Percentiles rank a stretch among this genome's conserved stretches.
phyloP scores from a whole-genome alignment of 2,329 filamentous ascomycete species.

The Trichophaea hybrida region DNA sequence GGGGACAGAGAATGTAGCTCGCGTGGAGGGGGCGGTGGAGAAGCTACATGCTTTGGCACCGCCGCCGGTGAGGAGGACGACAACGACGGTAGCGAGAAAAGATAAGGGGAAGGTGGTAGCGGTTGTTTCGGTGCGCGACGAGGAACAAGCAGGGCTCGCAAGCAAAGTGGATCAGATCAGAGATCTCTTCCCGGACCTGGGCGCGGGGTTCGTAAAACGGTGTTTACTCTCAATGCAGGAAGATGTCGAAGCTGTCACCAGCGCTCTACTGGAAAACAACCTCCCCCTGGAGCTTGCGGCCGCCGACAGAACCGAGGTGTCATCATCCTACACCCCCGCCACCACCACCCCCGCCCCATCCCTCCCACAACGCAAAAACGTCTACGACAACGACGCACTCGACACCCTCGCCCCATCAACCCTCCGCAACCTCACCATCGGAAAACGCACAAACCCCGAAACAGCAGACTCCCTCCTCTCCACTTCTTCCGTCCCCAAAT shows the following conservation, averaged over 20 bases:
- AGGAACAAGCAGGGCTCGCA: constrained; percentile 53
- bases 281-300: constrained; percentile 3
- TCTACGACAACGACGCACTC: constrained; percentile 69
- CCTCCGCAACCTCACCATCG: constrained; percentile 56
- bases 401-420: constrained; percentile 53
- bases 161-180: constrained; percentile 81
- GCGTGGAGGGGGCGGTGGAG: constrained; percentile 6
- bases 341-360: constrained; percentile 29
- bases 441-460: constrained; percentile 48
- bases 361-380: constrained; percentile 49
- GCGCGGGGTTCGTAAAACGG: constrained; percentile 73
- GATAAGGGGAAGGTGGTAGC: constrained; percentile 15
- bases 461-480: constrained; percentile 57
- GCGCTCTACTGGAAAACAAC: constrained; percentile 13
- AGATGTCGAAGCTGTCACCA: constrained; percentile 17
- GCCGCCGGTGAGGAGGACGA: not conserved
- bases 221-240: constrained; percentile 33
- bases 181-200: constrained; percentile 79
- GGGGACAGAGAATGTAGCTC: constrained; percentile 5
- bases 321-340: constrained; percentile 27
- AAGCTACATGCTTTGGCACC: constrained; percentile 9
- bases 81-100: constrained; percentile 1
- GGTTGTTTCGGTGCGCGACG: not conserved
- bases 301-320: constrained; percentile 14
- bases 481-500: constrained; percentile 7